Percentiles rank a stretch among this genome's conserved stretches.
These are phyloP conservation scores for Santalum album DNA, from an alignment of 164 flowering plant species.

Conservation along the genomic window DNA sequence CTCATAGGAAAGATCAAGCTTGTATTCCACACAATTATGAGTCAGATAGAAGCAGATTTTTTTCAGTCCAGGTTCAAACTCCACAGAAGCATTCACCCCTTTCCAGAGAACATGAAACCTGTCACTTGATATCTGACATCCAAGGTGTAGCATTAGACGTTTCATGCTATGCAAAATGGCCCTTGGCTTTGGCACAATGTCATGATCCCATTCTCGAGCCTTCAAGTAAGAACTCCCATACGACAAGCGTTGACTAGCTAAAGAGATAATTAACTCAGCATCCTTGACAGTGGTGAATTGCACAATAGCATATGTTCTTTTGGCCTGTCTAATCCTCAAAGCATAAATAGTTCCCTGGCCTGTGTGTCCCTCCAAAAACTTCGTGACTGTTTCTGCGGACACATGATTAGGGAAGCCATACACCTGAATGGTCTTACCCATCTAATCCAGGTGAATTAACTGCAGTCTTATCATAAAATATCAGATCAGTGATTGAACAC, in stretches of 20 bases:
- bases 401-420: slow-evolving; percentile 43
- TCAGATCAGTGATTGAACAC: slow-evolving; percentile 3
- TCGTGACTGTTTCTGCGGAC: slow-evolving; percentile 31
- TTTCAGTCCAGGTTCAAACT: slow-evolving; percentile 40
- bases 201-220: slow-evolving; percentile 30
- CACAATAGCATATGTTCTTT: slow-evolving; percentile 45
- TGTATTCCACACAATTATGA: slow-evolving; percentile 19
- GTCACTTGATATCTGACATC: slow-evolving; percentile 51
- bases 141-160: slow-evolving; percentile 33
- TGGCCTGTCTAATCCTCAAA: slow-evolving; percentile 30
- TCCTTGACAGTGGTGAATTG: slow-evolving; percentile 32
- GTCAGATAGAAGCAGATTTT: slow-evolving; percentile 25
- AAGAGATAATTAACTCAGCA: slow-evolving; percentile 30
- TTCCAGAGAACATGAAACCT: slow-evolving; percentile 38
- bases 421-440: slow-evolving; percentile 57
- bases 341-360: slow-evolving; percentile 53
- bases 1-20: slow-evolving; percentile 49
- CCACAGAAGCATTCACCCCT: slow-evolving; percentile 22
- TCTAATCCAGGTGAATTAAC: slow-evolving; percentile 1
- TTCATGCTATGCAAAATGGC: slow-evolving; percentile 26
- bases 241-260: slow-evolving; percentile 20
- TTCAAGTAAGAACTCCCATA: slow-evolving; percentile 35
- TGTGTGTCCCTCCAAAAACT: slow-evolving; percentile 38
- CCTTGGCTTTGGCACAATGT: slow-evolving; percentile 50
- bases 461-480: slow-evolving; percentile 1